phyloP scores from a whole-genome alignment of 1,284 basidiomycete genomes.

The Fistulina hepatica region DNA sequence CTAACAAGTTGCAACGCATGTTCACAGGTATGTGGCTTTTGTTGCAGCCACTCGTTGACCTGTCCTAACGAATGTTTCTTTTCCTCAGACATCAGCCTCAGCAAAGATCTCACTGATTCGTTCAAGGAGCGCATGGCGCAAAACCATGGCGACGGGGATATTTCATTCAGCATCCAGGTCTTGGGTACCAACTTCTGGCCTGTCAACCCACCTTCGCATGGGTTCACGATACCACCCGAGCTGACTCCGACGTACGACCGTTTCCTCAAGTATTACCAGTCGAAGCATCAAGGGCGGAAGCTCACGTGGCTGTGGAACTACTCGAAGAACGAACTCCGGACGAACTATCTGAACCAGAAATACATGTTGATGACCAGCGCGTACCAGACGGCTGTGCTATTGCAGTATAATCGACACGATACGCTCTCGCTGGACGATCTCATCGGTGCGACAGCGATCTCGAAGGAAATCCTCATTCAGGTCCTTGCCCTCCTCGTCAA shows the following conservation, averaged over 20 bases:
- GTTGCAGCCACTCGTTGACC: too few relatives aligned
- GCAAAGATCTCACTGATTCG: constrained; percentile 78
- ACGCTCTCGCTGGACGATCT: constrained; percentile 77
- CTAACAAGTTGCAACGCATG: constrained; percentile 96
- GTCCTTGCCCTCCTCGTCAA: constrained; percentile 81
- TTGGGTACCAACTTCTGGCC: constrained; percentile 90
- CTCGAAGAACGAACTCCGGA: constrained; percentile 91
- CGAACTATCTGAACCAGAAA: constrained; percentile 88
- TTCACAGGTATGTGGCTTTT: constrained; percentile 64
- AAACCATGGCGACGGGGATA: constrained; percentile 54
- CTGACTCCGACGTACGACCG: constrained; percentile 68
- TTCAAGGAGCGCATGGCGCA: constrained; percentile 81
- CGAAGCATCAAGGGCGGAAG: constrained; percentile 59
- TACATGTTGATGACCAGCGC: constrained; percentile 93
- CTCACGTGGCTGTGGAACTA: constrained; percentile 98
- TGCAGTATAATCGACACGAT: constrained; percentile 92
- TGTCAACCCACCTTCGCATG: constrained; percentile 56
- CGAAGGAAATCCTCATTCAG: constrained; percentile 76
- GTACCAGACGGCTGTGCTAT: constrained; percentile 90
- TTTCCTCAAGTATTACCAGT: constrained; percentile 76
- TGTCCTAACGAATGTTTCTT: background rate
- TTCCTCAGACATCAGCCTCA: constrained; percentile 69
- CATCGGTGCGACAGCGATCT: constrained; percentile 72
- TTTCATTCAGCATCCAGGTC: constrained; percentile 77
- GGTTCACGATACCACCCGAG: constrained; percentile 72